Conservation (phyloP, 192 early-diverging fungal genomes). For the Piromyces finnis region DNA sequence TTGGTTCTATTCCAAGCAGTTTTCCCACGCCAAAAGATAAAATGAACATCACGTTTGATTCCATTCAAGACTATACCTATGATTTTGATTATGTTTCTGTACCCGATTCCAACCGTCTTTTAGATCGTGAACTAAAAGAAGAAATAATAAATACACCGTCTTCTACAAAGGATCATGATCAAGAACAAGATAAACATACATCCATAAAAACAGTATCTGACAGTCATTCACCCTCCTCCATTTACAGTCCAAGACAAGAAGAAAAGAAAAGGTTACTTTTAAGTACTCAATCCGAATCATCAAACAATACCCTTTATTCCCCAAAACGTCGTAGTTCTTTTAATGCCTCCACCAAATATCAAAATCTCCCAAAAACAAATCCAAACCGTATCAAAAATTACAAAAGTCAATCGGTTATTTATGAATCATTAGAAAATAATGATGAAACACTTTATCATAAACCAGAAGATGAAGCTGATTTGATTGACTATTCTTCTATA, state of each 20-base stretch:
- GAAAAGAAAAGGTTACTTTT: background rate
- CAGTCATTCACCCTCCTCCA: background rate
- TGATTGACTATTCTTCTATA: background rate
- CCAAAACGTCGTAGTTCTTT: background rate
- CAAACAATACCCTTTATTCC: background rate
- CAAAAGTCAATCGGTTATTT: background rate
- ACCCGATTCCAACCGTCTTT: background rate
- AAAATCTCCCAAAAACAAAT: background rate
- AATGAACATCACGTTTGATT: background rate
- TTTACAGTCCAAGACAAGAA: background rate
- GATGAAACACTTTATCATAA: background rate
- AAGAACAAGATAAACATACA: background rate
- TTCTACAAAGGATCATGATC: no score
- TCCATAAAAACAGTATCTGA: background rate
- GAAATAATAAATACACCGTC: no score
- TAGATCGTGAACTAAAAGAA: background rate
- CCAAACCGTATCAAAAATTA: background rate
- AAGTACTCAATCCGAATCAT: background rate
- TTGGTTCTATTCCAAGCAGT: background rate
- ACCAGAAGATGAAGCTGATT: background rate
- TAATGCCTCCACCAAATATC: background rate
- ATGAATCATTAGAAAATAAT: background rate
- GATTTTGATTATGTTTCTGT: background rate
- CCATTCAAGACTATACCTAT: background rate
- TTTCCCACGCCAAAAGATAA: background rate